These are phyloP conservation scores for Ophiostoma ulmi DNA, from an alignment of 2,329 filamentous ascomycete genomes.

Conservation along the genomic window DNA sequence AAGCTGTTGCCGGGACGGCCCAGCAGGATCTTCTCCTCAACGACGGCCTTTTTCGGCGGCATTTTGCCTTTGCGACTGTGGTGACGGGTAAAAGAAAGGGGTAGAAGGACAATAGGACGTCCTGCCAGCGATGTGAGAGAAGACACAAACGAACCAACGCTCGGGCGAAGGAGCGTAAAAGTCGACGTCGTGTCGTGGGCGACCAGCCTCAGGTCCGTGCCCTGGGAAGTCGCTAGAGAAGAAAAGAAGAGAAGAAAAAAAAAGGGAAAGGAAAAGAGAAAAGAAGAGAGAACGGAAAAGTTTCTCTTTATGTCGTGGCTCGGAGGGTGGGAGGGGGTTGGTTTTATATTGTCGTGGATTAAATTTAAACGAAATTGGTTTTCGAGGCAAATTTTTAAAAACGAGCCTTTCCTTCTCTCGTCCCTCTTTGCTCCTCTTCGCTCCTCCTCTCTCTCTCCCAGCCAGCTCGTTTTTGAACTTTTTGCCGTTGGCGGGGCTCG, in stretches of 20 bases:
- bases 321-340: conserved; percentile 2
- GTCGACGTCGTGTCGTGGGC: conserved; percentile 36
- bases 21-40: conserved; percentile 94
- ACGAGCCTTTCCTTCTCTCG: no score
- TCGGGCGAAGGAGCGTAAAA: conserved; percentile 36
- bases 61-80: conserved; percentile 59
- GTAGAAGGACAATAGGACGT: conserved; percentile 12
- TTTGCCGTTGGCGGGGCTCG: conserved; percentile 8
- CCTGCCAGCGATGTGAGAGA: not conserved
- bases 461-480: not conserved
- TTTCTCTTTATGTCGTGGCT: conserved; percentile 9
- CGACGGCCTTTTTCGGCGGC: conserved; percentile 88
- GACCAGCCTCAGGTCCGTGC: conserved; percentile 23
- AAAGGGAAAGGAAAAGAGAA: conserved; percentile 19
- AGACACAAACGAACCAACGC: conserved; percentile 17
- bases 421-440: not conserved
- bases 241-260: conserved; percentile 26
- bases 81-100: not conserved
- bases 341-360: conserved; percentile 14
- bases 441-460: not conserved
- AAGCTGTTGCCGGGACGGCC: conserved; percentile 95
- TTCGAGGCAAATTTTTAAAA: conserved; percentile 9
- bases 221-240: conserved; percentile 17
- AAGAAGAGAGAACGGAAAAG: conserved; percentile 16
- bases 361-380: not conserved